Percentiles rank a stretch among this genome's conserved stretches.
phyloP scores from a whole-genome alignment of 331 rosid species.

The Phaseolus coccineus region DNA sequence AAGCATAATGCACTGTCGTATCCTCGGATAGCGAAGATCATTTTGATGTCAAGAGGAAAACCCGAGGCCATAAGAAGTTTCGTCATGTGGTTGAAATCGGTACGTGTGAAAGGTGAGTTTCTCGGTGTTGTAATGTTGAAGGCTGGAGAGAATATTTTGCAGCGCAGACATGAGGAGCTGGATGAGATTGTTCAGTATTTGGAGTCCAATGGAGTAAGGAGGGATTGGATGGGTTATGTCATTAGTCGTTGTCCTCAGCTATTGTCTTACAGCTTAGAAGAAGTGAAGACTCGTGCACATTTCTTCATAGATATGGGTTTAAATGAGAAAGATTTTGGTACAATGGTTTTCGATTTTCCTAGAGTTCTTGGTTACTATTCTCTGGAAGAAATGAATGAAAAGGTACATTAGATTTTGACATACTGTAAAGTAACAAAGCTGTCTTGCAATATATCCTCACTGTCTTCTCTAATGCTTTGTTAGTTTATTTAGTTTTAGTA shows the following conservation, averaged over 20 bases:
- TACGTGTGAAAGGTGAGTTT: slow-evolving; percentile 75
- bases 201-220: slow-evolving; percentile 79
- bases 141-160: slow-evolving; percentile 68
- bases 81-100: slow-evolving; percentile 75
- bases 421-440: slow-evolving; percentile 4
- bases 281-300: slow-evolving; percentile 66
- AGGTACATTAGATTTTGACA: slow-evolving; percentile 59
- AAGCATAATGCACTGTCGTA: slow-evolving; percentile 84
- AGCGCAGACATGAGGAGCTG: slow-evolving; percentile 61
- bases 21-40: slow-evolving; percentile 88
- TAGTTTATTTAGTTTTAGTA: slow-evolving; percentile 22
- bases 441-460: slow-evolving; percentile 5
- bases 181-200: slow-evolving; percentile 78
- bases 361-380: slow-evolving; percentile 72
- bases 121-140: slow-evolving; percentile 71
- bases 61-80: slow-evolving; percentile 65
- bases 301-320: slow-evolving; percentile 80
- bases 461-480: slow-evolving; percentile 5
- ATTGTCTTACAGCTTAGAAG: slow-evolving; percentile 79
- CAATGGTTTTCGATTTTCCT: slow-evolving; percentile 95
- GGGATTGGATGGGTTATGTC: slow-evolving; percentile 89
- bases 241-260: slow-evolving; percentile 81
- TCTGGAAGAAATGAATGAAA: slow-evolving; percentile 77
- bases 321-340: slow-evolving; percentile 85
- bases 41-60: slow-evolving; percentile 80